A percentile compares a stretch with the other conserved stretches of the same genome.
These are phyloP conservation scores for Ustilago curta DNA, from an alignment of 1,284 basidiomycete genomes.

Conservation along the genomic window DNA sequence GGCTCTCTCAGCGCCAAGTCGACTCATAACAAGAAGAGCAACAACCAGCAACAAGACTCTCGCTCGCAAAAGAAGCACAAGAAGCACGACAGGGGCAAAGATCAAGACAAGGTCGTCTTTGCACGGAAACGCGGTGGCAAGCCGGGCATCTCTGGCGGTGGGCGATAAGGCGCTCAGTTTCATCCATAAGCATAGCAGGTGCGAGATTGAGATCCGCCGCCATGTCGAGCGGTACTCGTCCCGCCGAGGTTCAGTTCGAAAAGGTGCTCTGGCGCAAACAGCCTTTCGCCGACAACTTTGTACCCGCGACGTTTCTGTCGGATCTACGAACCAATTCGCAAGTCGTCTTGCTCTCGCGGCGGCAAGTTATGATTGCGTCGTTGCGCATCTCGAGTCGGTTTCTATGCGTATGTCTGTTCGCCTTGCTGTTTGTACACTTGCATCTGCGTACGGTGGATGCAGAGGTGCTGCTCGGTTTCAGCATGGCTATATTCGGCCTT, in stretches of 20 bases:
- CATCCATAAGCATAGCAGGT: neutral
- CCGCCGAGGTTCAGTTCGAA: slow-evolving; percentile 74
- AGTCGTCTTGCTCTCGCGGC: slow-evolving; percentile 73
- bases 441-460: slow-evolving; percentile 21
- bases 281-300: slow-evolving; percentile 84
- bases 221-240: neutral
- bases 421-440: slow-evolving; percentile 57
- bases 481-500: neutral
- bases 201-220: neutral
- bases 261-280: slow-evolving; percentile 86
- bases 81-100: slow-evolving; percentile 12
- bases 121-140: slow-evolving; percentile 42
- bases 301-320: slow-evolving; percentile 81
- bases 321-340: slow-evolving; percentile 72
- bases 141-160: slow-evolving; percentile 37
- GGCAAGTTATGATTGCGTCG: slow-evolving; percentile 77
- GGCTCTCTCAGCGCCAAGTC: slow-evolving; percentile 11
- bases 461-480: slow-evolving; percentile 15
- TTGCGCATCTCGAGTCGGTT: slow-evolving; percentile 57
- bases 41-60: neutral
- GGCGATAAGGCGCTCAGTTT: slow-evolving; percentile 4
- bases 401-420: slow-evolving; percentile 44
- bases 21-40: slow-evolving; percentile 5
- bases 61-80: slow-evolving; percentile 14
- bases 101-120: slow-evolving; percentile 44